These are phyloP conservation scores for Neovahlkampfia damariscottae DNA, from an alignment of 78 protist species.

Conservation along the genomic window DNA sequence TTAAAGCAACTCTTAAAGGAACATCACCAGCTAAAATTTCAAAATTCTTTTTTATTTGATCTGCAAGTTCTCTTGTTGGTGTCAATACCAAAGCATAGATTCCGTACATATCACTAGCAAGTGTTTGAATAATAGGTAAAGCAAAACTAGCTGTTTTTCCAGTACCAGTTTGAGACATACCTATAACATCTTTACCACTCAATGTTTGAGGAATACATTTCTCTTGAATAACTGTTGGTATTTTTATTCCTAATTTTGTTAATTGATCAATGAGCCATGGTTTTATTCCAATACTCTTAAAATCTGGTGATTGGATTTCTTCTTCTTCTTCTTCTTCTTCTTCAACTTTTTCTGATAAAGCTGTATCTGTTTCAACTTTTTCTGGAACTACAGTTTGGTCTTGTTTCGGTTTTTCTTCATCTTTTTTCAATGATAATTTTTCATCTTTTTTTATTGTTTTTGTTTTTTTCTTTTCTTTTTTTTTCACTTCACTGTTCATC, in stretches of 20 bases:
- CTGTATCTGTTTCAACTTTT: too few relatives aligned
- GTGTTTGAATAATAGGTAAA: constrained; percentile 78
- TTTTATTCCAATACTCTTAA: neutral
- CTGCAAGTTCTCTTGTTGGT: constrained; percentile 89
- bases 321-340: too few relatives aligned
- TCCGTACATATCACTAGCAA: constrained; percentile 80
- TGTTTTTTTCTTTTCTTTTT: too few relatives aligned
- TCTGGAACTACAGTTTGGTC: too few relatives aligned
- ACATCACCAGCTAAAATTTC: constrained; percentile 59
- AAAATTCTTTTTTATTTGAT: constrained; percentile 82
- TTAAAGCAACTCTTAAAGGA: constrained; percentile 24
- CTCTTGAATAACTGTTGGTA: constrained; percentile 19
- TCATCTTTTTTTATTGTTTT: too few relatives aligned
- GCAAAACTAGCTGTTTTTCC: constrained; percentile 98
- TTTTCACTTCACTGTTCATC: too few relatives aligned
- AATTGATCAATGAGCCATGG: neutral
- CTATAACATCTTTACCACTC: constrained; percentile 24
- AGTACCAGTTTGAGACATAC: constrained; percentile 70
- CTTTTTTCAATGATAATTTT: too few relatives aligned
- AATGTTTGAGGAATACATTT: constrained; percentile 9
- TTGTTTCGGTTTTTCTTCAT: too few relatives aligned
- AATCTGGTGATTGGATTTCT: too few relatives aligned
- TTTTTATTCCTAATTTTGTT: neutral
- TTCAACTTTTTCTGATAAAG: too few relatives aligned
- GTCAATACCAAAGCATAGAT: constrained; percentile 69